phyloP scores from a whole-genome alignment of 768 basidiomycete genomes.

The Tulasnella sp. region DNA sequence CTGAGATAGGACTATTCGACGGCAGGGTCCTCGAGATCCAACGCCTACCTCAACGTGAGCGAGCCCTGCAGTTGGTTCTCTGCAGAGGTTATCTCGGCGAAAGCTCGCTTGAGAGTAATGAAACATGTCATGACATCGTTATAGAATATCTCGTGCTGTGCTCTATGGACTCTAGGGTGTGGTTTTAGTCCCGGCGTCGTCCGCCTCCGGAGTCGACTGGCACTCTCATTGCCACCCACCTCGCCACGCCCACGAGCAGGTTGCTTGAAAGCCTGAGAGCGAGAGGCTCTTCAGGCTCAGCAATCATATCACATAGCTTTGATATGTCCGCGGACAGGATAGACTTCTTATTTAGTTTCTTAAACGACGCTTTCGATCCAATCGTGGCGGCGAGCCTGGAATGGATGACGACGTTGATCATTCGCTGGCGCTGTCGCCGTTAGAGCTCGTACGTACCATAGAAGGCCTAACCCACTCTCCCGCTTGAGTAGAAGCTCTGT shows the following conservation, averaged over 20 bases:
- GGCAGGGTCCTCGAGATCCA: conserved; percentile 37
- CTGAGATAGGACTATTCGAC: conserved; percentile 18
- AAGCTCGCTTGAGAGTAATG: conserved; percentile 62
- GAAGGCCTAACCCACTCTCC: conserved; percentile 81
- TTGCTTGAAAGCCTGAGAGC: conserved; percentile 81
- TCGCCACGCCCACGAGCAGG: conserved; percentile 77
- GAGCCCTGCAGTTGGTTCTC: conserved; percentile 32
- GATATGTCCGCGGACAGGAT: conserved; percentile 77
- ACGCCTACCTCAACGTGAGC: conserved; percentile 45
- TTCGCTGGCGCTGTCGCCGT: not conserved
- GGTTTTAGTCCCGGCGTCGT: not conserved
- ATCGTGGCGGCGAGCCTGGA: conserved; percentile 82
- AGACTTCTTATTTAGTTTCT: conserved; percentile 68
- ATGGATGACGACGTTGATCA: not conserved
- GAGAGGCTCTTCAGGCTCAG: conserved; percentile 73
- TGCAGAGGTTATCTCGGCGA: conserved; percentile 45
- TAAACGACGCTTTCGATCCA: conserved; percentile 78
- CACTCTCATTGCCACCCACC: conserved; percentile 38
- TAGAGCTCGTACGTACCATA: conserved; percentile 42
- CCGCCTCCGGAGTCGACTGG: no score
- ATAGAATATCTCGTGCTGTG: conserved; percentile 70
- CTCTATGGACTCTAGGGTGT: conserved; percentile 8
- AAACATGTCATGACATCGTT: conserved; percentile 72
- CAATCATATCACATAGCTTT: conserved; percentile 68
- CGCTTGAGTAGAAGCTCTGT: conserved; percentile 66